These are phyloP conservation scores for Penicillium brasilianum DNA, from an alignment of 2,329 filamentous ascomycete species.

Conservation along the genomic window DNA sequence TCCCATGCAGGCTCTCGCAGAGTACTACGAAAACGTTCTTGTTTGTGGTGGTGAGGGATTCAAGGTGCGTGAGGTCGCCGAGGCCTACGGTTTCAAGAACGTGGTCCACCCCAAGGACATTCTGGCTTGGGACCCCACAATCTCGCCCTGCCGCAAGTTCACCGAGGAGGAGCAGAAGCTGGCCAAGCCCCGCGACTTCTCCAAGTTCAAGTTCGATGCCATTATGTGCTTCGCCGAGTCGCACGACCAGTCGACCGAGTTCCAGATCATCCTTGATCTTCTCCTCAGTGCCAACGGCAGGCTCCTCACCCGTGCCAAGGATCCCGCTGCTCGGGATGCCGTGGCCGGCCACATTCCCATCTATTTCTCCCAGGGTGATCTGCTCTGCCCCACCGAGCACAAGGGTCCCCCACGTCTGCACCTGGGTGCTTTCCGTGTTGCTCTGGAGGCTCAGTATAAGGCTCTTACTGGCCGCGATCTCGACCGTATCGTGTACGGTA, in stretches of 20 bases:
- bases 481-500: constrained; percentile 76
- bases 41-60: constrained; percentile 77
- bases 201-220: constrained; percentile 72
- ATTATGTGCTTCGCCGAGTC: constrained; percentile 78
- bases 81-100: constrained; percentile 75
- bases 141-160: constrained; percentile 72
- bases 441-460: constrained; percentile 69
- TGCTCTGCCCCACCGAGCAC: constrained; percentile 69
- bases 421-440: constrained; percentile 74
- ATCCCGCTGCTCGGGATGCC: constrained; percentile 58
- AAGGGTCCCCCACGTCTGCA: constrained; percentile 69
- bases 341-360: constrained; percentile 67
- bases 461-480: constrained; percentile 72
- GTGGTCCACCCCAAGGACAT: constrained; percentile 76
- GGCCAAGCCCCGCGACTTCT: constrained; percentile 72
- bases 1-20: constrained; percentile 74
- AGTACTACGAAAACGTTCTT: constrained; percentile 77
- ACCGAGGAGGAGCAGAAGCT: constrained; percentile 69
- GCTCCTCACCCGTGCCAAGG: constrained; percentile 67
- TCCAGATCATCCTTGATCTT: constrained; percentile 77
- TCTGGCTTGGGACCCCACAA: constrained; percentile 69
- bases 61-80: constrained; percentile 73
- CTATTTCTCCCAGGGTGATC: constrained; percentile 72
- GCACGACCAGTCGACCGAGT: constrained; percentile 74
- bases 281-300: constrained; percentile 70